Evolutionary conservation across 805 yeast genomes (phyloP), one percentile per base, ranked within the genome.

Genomic region (Tetrapisispora taiwanensis): DNA sequence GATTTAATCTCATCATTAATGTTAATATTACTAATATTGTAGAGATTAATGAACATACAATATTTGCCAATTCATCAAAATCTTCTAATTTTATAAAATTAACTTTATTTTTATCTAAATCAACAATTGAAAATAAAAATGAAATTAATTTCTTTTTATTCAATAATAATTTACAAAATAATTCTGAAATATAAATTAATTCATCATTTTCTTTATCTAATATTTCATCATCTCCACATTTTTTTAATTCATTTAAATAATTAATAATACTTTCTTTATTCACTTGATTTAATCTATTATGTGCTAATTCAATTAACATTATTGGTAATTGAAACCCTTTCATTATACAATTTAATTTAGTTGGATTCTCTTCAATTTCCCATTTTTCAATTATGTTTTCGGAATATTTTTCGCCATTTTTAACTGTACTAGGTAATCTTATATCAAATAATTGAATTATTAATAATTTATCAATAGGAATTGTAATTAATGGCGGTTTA

Each of bases 401-500:
- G 3, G 42, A n/a, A 27, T 19, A 41, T 8, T 1, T 2, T 22
- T 13, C 17, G 13, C 17, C 22, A 18, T 39, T 32, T 15, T 18
- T 32, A 15, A 26, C 30, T 24, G 10, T 24, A 24, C 22, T 7
- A 28, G 3, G 22, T 28, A 35, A 14, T 43, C 46, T 15, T 31
- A 39, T 26, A 42, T 34, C 42, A 30, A 55, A 53, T 19, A 46
- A 46, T 15, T 43, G 45, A 8, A 48, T 51, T 17, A 53, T 45
- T 8, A 48, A 34, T 1, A 18, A 18, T 13, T 51, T 54, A 17
- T 48, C 48, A 19, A 60, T 50, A 10, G 62, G 57, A 1, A 62
- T 53, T 35, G 54, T 55, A 19, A 62, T 53, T 39, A 63, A 43
- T 44, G 60, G 58, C 19, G 73, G 76, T 0, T 62, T 59, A 7